Evolutionary conservation across 2,329 filamentous ascomycete species (phyloP), one percentile per base, ranked within the genome.

Genomic region (Xylaria sp.): DNA sequence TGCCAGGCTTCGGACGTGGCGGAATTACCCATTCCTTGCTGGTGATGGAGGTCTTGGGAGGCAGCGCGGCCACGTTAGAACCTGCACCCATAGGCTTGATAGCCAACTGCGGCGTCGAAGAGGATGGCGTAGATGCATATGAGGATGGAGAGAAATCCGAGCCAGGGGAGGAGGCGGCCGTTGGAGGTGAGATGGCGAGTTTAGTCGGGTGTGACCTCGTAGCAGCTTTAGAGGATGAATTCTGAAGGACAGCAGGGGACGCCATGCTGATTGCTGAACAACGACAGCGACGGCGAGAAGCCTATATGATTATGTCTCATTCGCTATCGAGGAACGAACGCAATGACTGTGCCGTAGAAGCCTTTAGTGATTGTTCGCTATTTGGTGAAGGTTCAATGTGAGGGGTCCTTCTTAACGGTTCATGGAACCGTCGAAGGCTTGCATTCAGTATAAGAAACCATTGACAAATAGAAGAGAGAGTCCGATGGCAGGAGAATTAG

Each of bases 21-120:
- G 93, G 93, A 52, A 96, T 90, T 28, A 95, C 86, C 93, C 93
- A 96, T 88, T 95, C 91, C 79, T 90, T 94, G 74, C 88, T 92
- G 41, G 92, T 95, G 78, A 94, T 88, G 60, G 85, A 87, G 60
- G 83, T 79, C 76, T 85, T 85, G 58, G 83, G 83, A 43, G 83
- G 63, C 78, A 74, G 13, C 76, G 74, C 81, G 9, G 84, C 81
- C 82, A 86, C 85, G 63, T 81, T 79, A 78, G 83, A 45, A 28
- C 66, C 67, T 59, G 63, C 43, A 58, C 63, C 65, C 28, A 65
- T 68, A 23, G 76, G 75, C 62, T 76, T 78, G 62, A 77, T 76
- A 48, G 74, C 72, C 41, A 77, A 67, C 41, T 74, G 76, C 34
- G 72, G 69, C 18, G 55, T 70, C n/a, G 72, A 72, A 4, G 69